Evolutionary conservation across 2,329 filamentous ascomycete genomes (phyloP), one percentile per base, ranked within the genome.

Genomic region (Sclerotinia spermophila): DNA sequence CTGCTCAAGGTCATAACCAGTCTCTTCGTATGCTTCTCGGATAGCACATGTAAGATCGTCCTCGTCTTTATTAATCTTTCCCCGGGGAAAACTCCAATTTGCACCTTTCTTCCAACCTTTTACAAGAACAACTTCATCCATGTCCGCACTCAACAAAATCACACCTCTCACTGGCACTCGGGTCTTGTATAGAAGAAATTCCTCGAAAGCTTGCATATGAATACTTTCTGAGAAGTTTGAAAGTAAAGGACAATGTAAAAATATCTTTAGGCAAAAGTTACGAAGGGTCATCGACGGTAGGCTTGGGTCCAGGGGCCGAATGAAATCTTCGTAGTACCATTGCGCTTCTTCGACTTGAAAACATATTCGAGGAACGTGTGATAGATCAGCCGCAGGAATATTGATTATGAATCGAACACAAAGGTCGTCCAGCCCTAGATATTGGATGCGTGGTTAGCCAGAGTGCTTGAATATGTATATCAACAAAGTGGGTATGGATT

Each of bases 291-390:
- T 91, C 69, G 92, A 94, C 6, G 96, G 96, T 17, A 99, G 86
- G 53, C 86, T 86, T 67, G 94, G 90, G 81, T 97, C 92, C 74
- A 96, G 85, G 53, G 95, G 94, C 62, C 96, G 92, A 80, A 99
- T 93, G 80, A 99, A 99, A 82, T 99, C 96, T 85, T 99, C 96
- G 87, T 99, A 99, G 82, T 97, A 99, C 96, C 96, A 99, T 89
- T 99, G 96, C 77, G 96, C 96, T 82, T 99, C 96, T 82, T 99
- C 96, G 76, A 99, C 92, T 82, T 98, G 94, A 81, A 99, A 99
- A 83, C 95, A 98, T 82, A 99, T 96, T 79, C 96, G 91, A 79
- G 94, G 93, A 71, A 97, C 92, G 3, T 92, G 94, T 75, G 90
- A 89, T 61, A 98, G 87, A 81, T 99, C 96, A 81, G 96, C 93